Conservation (phyloP, 2,329 filamentous ascomycete species). For the Hirsutella rhossiliensis region DNA sequence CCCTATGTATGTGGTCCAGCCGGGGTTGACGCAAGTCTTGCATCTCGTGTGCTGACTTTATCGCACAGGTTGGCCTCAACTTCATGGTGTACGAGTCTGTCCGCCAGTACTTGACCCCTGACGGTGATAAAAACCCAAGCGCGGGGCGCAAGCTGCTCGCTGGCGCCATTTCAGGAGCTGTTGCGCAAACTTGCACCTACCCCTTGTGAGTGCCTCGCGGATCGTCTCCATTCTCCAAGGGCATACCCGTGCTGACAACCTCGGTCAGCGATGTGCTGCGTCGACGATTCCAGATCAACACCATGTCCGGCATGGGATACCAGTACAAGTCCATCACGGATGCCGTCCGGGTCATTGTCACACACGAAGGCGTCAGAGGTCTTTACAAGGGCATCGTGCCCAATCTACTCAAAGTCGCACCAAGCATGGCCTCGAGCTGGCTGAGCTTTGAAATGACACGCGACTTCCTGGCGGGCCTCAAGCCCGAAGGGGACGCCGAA, state of each 20-base stretch:
- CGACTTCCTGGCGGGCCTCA: conserved; percentile 64
- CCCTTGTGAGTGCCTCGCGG: conserved; percentile 62
- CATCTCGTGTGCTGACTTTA: neutral
- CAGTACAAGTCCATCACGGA: conserved; percentile 82
- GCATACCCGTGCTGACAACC: conserved; percentile 7
- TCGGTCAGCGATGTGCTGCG: conserved; percentile 68
- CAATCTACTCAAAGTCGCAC: conserved; percentile 91
- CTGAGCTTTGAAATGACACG: conserved; percentile 90
- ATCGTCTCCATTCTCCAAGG: too few relatives aligned
- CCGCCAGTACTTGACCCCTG: conserved; percentile 70
- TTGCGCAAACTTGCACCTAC: conserved; percentile 96
- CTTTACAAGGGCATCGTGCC: conserved; percentile 95
- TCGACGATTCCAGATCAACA: conserved; percentile 94
- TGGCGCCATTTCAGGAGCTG: conserved; percentile 87
- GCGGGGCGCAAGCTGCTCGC: conserved; percentile 73
- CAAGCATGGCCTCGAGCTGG: conserved; percentile 98
- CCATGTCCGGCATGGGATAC: conserved; percentile 97
- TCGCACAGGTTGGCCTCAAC: conserved; percentile 70
- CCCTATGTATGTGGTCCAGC: conserved; percentile 54
- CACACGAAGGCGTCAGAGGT: conserved; percentile 71
- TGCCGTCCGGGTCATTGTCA: conserved; percentile 69
- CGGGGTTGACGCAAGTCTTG: neutral
- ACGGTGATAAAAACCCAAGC: conserved; percentile 75
- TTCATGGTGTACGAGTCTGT: conserved; percentile 97
- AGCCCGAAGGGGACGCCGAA: conserved; percentile 24